Evolutionary conservation across 78 protist genomes (phyloP).

Genomic region (Bodo saltans): DNA sequence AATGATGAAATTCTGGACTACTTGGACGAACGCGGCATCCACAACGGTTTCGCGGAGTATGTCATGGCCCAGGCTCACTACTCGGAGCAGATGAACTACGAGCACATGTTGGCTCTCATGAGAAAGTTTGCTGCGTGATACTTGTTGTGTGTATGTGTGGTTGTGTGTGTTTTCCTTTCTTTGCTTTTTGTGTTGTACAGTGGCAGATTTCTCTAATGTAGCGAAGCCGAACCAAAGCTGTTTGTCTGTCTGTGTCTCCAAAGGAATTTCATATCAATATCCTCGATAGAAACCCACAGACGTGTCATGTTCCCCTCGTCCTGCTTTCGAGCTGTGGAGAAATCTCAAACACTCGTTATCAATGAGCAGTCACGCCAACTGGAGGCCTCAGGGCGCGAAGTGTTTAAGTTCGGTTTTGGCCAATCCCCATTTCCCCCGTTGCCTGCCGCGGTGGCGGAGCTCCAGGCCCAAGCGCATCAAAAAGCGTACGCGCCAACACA

Average conservation of each 20-base stretch:
- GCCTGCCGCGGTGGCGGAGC: not conserved
- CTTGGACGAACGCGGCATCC: not conserved
- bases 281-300: no score
- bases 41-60: not conserved
- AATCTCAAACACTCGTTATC: not conserved
- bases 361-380: not conserved
- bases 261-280: no score
- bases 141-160: no score
- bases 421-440: constrained; percentile 24
- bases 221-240: no score
- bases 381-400: not conserved
- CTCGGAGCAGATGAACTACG: not conserved
- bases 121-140: no score
- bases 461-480: not conserved
- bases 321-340: no score
- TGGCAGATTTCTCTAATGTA: no score
- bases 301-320: no score
- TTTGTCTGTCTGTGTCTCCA: no score
- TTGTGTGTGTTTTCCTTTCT: no score
- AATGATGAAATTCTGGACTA: not conserved
- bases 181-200: no score
- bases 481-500: not conserved
- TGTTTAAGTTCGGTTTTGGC: constrained; percentile 28
- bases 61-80: not conserved
- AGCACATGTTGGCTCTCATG: not conserved